Base-by-base conservation (phyloP, 1,284 basidiomycete species). In the Psilocybe mexicana region DNA sequence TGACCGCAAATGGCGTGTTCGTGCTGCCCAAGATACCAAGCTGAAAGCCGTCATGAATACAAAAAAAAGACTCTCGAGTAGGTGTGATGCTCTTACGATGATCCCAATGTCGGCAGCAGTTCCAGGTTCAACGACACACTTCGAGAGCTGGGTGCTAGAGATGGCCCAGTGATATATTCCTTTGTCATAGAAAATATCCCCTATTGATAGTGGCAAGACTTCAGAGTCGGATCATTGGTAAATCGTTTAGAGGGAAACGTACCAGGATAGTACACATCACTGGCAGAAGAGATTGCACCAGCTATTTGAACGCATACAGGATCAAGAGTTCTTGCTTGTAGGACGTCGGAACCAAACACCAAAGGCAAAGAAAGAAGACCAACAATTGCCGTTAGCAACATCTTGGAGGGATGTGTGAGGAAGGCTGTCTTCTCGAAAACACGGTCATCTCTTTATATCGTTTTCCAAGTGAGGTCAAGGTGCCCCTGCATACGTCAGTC, bases 61-160 rank as follows among this genome's bases (percentile, higher is more conserved):
- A 33, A 30, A n/a, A 30, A 35, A 7, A 18, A 18, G 18, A 18
- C 18, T 8, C 40, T 23, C 10, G 7, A 6, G 24, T 2, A 23
- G 14, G 44, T 54, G 43, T 18, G 11, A 25, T 36, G 3, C 4
- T 66, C 75, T 65, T 67, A 81, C 83, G 40, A 78, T 79, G 25
- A 64, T 69, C 14, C 68, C 77, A 49, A 82, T 72, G 64, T 83
- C 84, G 25, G 72, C 71, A 2, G 77, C 67, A 1, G 76, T 79
- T 6, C 76, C 80, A 2, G 82, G 82, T 61, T 82, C 78, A 5
- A 85, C 82, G 10, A 77, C 77, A 64, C 84, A 85, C 1, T 71
- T 67, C 1, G 83, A 68, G 0, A 40, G 0, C 55, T 80, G 74
- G 0, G 71, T 63, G 60, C 78, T 82, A 2, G 82, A 81, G 8